phyloP scores from a whole-genome alignment of 495 filamentous ascomycete species.

The Monascus purpureus region DNA sequence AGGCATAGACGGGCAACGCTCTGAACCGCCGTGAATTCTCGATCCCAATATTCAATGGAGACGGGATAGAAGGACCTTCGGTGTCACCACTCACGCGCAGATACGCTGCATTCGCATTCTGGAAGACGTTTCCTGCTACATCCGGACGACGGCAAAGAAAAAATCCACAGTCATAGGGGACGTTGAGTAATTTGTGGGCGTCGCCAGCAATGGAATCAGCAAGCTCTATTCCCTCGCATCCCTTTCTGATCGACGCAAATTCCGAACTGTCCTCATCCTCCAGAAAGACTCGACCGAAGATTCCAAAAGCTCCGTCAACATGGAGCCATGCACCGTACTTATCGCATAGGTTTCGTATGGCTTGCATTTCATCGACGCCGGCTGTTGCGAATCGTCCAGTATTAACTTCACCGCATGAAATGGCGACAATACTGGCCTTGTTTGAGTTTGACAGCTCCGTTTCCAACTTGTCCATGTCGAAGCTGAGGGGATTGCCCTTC shows the following conservation, averaged over 20 bases:
- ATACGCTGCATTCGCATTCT: constrained; percentile 80
- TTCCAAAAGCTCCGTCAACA: constrained; percentile 81
- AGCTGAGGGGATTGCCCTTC: constrained; percentile 42
- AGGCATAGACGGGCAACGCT: constrained; percentile 76
- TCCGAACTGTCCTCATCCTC: constrained; percentile 43
- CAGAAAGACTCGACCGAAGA: constrained; percentile 61
- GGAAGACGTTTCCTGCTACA: constrained; percentile 49
- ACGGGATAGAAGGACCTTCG: constrained; percentile 40
- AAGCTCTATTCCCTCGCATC: constrained; percentile 56
- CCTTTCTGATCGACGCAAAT: constrained; percentile 40
- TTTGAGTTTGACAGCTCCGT: constrained; percentile 34
- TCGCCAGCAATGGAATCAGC: constrained; percentile 81
- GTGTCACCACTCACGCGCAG: constrained; percentile 33
- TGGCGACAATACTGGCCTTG: constrained; percentile 55
- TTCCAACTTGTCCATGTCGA: constrained; percentile 51
- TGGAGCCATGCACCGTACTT: constrained; percentile 75
- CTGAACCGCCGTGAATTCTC: constrained; percentile 89
- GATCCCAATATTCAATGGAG: constrained; percentile 75
- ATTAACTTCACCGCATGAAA: constrained; percentile 84
- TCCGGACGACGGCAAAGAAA: constrained; percentile 57
- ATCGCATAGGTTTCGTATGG: constrained; percentile 56
- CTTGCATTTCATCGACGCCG: constrained; percentile 41
- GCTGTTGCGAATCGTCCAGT: constrained; percentile 68
- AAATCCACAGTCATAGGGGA: constrained; percentile 89
- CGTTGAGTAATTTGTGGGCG: constrained; percentile 86